Evolutionary conservation across 176 grass and related monocot genomes (phyloP).

Genomic region (Areca catechu): DNA sequence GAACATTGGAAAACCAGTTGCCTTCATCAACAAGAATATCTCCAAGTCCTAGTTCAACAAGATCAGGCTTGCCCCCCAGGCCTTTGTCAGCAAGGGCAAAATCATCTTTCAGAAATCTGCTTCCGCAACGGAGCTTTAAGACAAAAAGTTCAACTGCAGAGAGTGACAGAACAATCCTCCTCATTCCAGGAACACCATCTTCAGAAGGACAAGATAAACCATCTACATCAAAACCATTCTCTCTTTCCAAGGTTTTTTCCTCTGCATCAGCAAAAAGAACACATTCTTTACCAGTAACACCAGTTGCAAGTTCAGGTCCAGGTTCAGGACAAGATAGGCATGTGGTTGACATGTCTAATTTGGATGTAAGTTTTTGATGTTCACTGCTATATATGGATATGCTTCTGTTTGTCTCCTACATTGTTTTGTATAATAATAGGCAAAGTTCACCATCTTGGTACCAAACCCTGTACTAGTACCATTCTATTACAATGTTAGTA

Average conservation of each 20-base stretch:
- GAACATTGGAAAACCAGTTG: constrained; percentile 48
- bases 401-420: too few relatives aligned
- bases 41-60: constrained; percentile 48
- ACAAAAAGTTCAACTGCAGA: constrained; percentile 43
- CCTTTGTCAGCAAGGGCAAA: constrained; percentile 70
- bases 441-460: too few relatives aligned
- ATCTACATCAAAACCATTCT: constrained; percentile 44
- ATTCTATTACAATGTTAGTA: too few relatives aligned
- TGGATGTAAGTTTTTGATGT: constrained; percentile 41
- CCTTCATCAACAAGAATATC: constrained; percentile 44
- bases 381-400: neutral
- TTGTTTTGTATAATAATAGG: too few relatives aligned
- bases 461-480: too few relatives aligned
- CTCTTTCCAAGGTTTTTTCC: constrained; percentile 70
- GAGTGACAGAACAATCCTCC: constrained; percentile 58
- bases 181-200: constrained; percentile 41
- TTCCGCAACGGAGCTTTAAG: constrained; percentile 54
- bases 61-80: constrained; percentile 57
- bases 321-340: constrained; percentile 36
- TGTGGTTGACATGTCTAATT: constrained; percentile 33
- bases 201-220: constrained; percentile 61
- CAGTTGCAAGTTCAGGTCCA: constrained; percentile 33
- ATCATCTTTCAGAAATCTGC: constrained; percentile 58
- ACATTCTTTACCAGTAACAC: constrained; percentile 85
- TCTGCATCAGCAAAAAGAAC: constrained; percentile 55